Conservation (phyloP, 2,329 filamentous ascomycete genomes). For the Pseudogymnoascus sp. region DNA sequence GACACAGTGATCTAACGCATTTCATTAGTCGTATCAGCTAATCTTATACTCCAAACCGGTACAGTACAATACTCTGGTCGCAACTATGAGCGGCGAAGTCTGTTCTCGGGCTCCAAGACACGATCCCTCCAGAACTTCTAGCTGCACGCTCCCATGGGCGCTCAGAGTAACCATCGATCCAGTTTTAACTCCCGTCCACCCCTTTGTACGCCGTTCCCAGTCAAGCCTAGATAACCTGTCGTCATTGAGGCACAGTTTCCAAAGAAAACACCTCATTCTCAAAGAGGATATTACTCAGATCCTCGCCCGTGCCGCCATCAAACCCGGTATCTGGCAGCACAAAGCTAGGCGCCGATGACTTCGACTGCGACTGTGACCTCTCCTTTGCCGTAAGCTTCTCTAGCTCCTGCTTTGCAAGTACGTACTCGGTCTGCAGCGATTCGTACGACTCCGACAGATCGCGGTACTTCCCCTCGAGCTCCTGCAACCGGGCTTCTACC, state of each 20-base stretch:
- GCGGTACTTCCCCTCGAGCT: conserved; percentile 49
- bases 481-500: conserved; percentile 49
- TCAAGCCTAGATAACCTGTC: not conserved
- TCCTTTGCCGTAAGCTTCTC: conserved; percentile 19
- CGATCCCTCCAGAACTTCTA: not conserved
- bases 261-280: not conserved
- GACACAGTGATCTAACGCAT: not conserved
- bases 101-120: not conserved
- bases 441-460: conserved; percentile 49
- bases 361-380: not conserved
- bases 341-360: not conserved
- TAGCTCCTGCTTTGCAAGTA: conserved; percentile 27
- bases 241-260: not conserved
- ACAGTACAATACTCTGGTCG: conserved; percentile 5
- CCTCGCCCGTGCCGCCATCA: not conserved
- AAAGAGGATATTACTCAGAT: conserved; percentile 7
- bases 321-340: not conserved
- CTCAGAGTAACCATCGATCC: not conserved
- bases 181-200: not conserved
- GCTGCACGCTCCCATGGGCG: not conserved
- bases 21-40: not conserved
- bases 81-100: not conserved
- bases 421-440: conserved; percentile 37
- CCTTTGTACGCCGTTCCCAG: not conserved
- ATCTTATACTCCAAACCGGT: not conserved